Base-by-base conservation (phyloP, 2,329 filamentous ascomycete species). In the Arthrobotrys sinensis region DNA sequence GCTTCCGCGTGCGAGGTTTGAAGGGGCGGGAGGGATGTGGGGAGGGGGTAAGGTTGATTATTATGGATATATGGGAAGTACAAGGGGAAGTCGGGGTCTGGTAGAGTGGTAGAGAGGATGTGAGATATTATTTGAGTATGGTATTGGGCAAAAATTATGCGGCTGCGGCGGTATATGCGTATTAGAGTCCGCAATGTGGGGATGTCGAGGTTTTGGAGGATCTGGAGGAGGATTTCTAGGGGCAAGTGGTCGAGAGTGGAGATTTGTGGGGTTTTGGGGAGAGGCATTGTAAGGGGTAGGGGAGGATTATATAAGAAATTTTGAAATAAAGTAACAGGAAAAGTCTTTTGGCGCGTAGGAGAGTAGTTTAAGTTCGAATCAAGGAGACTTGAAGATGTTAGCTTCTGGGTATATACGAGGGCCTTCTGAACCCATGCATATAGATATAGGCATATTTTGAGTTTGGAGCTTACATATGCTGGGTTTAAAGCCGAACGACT, bases 91-190 rank as follows among this genome's bases (percentile, higher is more conserved):
- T 34, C 7, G 1, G 70, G 70, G 62, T 75, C 32, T 0, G 50
- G 12, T 7, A 75, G 28, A 8, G 40, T 52, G 40, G 4, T 11
- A 19, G 28, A 66, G 38, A 75, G 62, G 4, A 67, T 75, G 12
- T 60, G 40, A 12, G 62, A 53, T 36, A 75, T 43, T 55, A 75
- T 75, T 53, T 75, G 70, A 7, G 24, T 40, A 28, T 75, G 62
- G 50, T 75, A 75, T 11, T 60, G 45, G 4, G 62, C 21, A 19
- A 75, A 75, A 0, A 66, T 50, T 48, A 36, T 66, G 40, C 70
- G 70, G 14, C 50, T 62, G 19, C 70, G 70, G 19, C 70, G 62
- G 62, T 75, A 75, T 38, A 67, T 34, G 55, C 65, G 65, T 40
- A 67, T 32, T 4, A 67, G 12, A 4, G 16, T 45, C 19, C 52